phyloP scores from a whole-genome alignment of 73 alveolate genomes.

The Effrenium voratum region DNA sequence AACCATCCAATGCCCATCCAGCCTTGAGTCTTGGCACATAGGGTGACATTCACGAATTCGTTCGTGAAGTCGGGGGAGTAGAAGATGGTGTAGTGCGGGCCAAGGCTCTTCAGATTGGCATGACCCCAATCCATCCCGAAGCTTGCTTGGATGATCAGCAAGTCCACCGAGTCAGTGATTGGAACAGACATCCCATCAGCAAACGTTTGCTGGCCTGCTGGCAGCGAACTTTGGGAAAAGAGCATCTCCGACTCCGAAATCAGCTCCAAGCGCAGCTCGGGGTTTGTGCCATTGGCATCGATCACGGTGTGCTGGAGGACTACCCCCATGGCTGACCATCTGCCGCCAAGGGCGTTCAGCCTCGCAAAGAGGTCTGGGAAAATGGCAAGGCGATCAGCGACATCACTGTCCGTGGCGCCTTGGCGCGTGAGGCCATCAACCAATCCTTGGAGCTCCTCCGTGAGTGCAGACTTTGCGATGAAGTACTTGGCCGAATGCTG shows the following conservation, averaged over 20 bases:
- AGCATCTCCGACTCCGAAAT: conserved; percentile 34
- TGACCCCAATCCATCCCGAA: conserved; percentile 92
- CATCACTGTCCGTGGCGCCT: conserved; percentile 51
- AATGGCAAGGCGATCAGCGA: neutral
- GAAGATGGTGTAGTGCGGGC: conserved; percentile 88
- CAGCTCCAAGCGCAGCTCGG: conserved; percentile 58
- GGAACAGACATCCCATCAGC: conserved; percentile 38
- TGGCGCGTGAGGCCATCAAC: conserved; percentile 19
- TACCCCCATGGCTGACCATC: conserved; percentile 65
- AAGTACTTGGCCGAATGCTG: conserved; percentile 65
- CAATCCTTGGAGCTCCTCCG: neutral
- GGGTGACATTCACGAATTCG: conserved; percentile 53
- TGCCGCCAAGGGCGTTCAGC: conserved; percentile 83
- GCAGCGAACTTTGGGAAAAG: conserved; percentile 5
- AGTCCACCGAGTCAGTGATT: neutral
- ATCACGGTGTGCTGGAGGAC: conserved; percentile 44
- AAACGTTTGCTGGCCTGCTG: conserved; percentile 12
- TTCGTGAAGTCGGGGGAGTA: conserved; percentile 59
- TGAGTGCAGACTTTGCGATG: conserved; percentile 13
- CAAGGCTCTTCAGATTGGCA: conserved; percentile 32
- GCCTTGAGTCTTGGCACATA: conserved; percentile 76
- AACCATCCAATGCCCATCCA: conserved; percentile 91
- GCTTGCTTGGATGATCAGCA: conserved; percentile 59
- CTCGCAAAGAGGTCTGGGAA: conserved; percentile 64
- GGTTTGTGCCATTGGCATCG: conserved; percentile 73